Evolutionary conservation across 2,329 filamentous ascomycete genomes (phyloP).

Genomic region (Xylariales sp.): DNA sequence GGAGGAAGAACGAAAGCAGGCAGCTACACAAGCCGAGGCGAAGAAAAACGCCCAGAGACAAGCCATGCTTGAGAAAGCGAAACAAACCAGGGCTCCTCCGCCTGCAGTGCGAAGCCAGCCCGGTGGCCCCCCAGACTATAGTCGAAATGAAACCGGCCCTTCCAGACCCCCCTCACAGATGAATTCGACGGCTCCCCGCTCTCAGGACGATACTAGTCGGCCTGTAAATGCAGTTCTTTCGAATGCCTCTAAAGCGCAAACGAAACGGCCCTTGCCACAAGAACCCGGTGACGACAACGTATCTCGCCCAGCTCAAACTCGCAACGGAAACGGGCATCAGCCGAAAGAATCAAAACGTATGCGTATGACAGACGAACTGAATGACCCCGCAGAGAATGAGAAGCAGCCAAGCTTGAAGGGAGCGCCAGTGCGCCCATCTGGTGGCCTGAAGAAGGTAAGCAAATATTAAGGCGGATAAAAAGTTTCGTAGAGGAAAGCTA

Average conservation of each 20-base stretch:
- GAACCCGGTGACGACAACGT: slow-evolving; percentile 69
- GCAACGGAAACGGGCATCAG: slow-evolving; percentile 72
- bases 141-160: slow-evolving; percentile 51
- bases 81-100: slow-evolving; percentile 72
- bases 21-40: slow-evolving; percentile 64
- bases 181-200: slow-evolving; percentile 62
- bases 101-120: slow-evolving; percentile 68
- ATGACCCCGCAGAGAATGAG: slow-evolving; percentile 70
- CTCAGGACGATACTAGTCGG: slow-evolving; percentile 70
- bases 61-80: slow-evolving; percentile 72
- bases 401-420: slow-evolving; percentile 77
- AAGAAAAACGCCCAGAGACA: slow-evolving; percentile 75
- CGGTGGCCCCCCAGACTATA: slow-evolving; percentile 62
- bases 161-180: slow-evolving; percentile 67
- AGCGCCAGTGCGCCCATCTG: slow-evolving; percentile 86
- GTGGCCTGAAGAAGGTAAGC: slow-evolving; percentile 74
- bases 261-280: slow-evolving; percentile 79
- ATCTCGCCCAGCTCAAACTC: slow-evolving; percentile 59
- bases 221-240: slow-evolving; percentile 69
- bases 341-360: slow-evolving; percentile 81
- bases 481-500: slow-evolving; percentile 45
- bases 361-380: slow-evolving; percentile 78
- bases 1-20: slow-evolving; percentile 70
- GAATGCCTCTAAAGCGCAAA: slow-evolving; percentile 75
- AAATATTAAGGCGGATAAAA: slow-evolving; percentile 12